Base-by-base conservation (phyloP, 352 stramenopile genomes). In the Thraustochytrium sp. region DNA sequence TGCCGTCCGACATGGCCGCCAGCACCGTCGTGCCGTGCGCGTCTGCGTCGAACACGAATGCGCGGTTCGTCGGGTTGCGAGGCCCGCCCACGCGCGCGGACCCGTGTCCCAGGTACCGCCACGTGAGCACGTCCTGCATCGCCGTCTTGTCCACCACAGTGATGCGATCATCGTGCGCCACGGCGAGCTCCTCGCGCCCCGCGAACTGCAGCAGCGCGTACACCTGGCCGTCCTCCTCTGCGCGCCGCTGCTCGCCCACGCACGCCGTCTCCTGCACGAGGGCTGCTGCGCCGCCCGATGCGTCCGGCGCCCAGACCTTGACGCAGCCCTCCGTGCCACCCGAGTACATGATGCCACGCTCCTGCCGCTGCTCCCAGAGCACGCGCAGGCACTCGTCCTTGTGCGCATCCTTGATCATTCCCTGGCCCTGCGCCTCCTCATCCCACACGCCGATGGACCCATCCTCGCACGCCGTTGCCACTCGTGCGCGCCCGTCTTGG, bases 401-500 rank as follows among this genome's bases (percentile, higher is more conserved):
- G 44, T 64, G 48, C 13, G 42, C 53, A 11, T 78, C 42, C 5
- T 36, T 18, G n/a, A 42, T 21, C 1, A 38, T 26, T 11, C 34
- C 16, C 40, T 73, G 5, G 48, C 1, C 13, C 49, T 42, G 16
- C 16, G 37, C 37, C 31, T 21, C 23, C 68, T 3, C 29, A n/a
- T 49, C 31, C 68, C 68, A 80, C 0, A 80, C 31, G 13, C 68
- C 68, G 16, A 80, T 46, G 5, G 26, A 26, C 26, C 68, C 68
- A 26, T 80, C 44, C 42, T 80, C 68, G 26, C 48, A 80, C 9
- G 68, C 68, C 5, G 68, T 75, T 3, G 68, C 68, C 46, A 80
- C 44, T 55, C 44, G 40, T 72, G 9, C 40, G 9, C 59, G 34
- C 13, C 59, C 16, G 21, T 1, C 13, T 21, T 21, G 26, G 8